Evolutionary conservation across 192 early-diverging fungal genomes (phyloP), one percentile per base, ranked within the genome.

Genomic region (Oehlia diaphana): DNA sequence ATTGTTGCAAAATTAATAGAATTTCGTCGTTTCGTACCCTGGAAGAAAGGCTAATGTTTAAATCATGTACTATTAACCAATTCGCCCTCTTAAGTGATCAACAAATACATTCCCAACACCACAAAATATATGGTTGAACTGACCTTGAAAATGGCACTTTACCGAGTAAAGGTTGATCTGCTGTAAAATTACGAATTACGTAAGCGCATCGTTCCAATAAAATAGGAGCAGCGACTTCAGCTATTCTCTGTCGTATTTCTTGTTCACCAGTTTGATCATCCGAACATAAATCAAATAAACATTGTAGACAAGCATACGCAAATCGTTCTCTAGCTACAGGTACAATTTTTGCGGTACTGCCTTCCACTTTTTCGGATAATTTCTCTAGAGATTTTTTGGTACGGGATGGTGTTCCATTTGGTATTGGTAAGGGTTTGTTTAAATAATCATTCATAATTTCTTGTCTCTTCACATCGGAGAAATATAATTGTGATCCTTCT

Each of bases 121-220:
- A 82, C n/a, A 14, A 72, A 79, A 19, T 82, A 78, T 26, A 79
- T 78, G 31, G 74, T 76, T 28, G 78, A 79, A 69, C 81, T 58
- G 74, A 92, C 83, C 91, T 87, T 76, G 94, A 90, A 82, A 94
- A 86, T 7, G 94, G 92, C 61, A 90, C 86, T 42, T 88, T 86
- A n/a, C 92, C 92, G 63, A 90, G 86, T 42, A 92, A 81, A 5
- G 88, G 88, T 79, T 90, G 87, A 82, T 95, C 94, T 21, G 85
- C 84, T 23, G 84, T 85, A 79, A 93, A 95, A 26, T 85, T 85
- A 12, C 83, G 79, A 12, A 95, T 81, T 2, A 93, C 84, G 0
- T 82, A 81, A 42, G 86, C 86, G 71, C 91, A 92, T 42, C 91
- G 85, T 26, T 92, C 88, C 23, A 94, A 80, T 61, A 94, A 73